phyloP scores from a whole-genome alignment of 768 basidiomycete species.

The Hemileccinum impolitum region DNA sequence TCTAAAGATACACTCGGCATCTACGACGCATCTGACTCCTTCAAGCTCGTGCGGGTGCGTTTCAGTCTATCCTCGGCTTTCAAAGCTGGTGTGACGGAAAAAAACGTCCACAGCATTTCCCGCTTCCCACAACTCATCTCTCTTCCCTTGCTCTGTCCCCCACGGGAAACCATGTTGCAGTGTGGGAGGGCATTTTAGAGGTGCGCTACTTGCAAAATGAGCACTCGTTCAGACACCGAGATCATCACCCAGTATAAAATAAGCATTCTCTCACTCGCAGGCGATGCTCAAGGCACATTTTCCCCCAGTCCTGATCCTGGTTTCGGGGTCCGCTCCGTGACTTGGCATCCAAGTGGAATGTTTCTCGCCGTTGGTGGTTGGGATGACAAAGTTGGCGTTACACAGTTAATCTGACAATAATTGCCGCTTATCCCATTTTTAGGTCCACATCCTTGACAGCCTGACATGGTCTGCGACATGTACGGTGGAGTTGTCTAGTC shows the following conservation, averaged over 20 bases:
- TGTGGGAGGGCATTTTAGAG: constrained; percentile 86
- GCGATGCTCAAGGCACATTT: constrained; percentile 62
- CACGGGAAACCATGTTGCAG: constrained; percentile 67
- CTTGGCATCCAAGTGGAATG: constrained; percentile 85
- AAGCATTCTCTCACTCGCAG: constrained; percentile 63
- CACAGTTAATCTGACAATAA: not conserved
- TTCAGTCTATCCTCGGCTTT: not conserved
- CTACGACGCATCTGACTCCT: constrained; percentile 71
- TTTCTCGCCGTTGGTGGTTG: constrained; percentile 83
- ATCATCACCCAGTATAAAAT: constrained; percentile 64
- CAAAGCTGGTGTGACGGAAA: constrained; percentile 17
- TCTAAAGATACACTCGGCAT: constrained; percentile 86
- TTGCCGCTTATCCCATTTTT: constrained; percentile 1
- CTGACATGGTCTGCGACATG: constrained; percentile 69
- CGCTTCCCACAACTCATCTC: constrained; percentile 70
- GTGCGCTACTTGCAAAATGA: constrained; percentile 36
- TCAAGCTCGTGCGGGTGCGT: constrained; percentile 66
- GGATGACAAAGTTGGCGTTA: constrained; percentile 71
- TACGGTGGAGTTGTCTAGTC: constrained; percentile 58
- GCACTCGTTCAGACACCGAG: not conserved
- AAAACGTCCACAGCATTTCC: constrained; percentile 65
- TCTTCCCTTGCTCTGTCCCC: constrained; percentile 75
- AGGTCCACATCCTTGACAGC: constrained; percentile 77
- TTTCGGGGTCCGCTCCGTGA: constrained; percentile 72
- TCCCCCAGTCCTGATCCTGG: constrained; percentile 74